Evolutionary conservation across 2,329 filamentous ascomycete genomes (phyloP), one percentile per base, ranked within the genome.

Genomic region (Apiospora hydei): DNA sequence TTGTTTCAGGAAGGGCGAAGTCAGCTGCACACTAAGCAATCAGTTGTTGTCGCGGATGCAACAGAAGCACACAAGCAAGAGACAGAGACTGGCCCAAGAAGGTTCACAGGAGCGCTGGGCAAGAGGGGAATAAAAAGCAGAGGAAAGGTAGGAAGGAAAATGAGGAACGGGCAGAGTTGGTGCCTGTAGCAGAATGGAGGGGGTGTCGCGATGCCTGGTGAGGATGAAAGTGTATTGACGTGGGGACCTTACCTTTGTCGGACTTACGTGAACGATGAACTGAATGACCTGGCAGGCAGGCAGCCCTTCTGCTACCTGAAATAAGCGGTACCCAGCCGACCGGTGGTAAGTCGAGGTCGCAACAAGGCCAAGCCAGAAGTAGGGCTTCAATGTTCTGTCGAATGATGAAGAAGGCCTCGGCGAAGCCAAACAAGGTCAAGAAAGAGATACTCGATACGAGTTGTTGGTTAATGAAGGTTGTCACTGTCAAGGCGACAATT

Each of bases 191-290:
- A 43, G 21, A 24, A 64, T 64, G 57, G 57, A 41, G 57, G 57
- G 57, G 57, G 57, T 64, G 30, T 64, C 34, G 57, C 34, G 57
- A 64, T 64, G 57, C 21, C 30, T 41, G 57, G 53, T 13, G 18
- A 61, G 34, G 53, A 61, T 61, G 53, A 41, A 64, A 64, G 57
- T 41, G 57, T 64, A 64, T 41, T 24, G 57, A 64, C 34, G 57
- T 64, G 57, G 57, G 57, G 57, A 64, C 57, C 57, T 64, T 64
- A 64, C 57, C 57, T 64, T 61, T 21, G 57, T 64, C 30, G 57
- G 57, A 41, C 18, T 64, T 64, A 64, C 57, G 57, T n/a, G 34
- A 11, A 64, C 16, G 53, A 64, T 64, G 34, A 38, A n/a, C 7
- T 64, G 57, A 64, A 38, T 64, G 57, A 41, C 30, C 57, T 64